phyloP scores from a whole-genome alignment of 148 eudicot species.

The Talinum fruticosum region DNA sequence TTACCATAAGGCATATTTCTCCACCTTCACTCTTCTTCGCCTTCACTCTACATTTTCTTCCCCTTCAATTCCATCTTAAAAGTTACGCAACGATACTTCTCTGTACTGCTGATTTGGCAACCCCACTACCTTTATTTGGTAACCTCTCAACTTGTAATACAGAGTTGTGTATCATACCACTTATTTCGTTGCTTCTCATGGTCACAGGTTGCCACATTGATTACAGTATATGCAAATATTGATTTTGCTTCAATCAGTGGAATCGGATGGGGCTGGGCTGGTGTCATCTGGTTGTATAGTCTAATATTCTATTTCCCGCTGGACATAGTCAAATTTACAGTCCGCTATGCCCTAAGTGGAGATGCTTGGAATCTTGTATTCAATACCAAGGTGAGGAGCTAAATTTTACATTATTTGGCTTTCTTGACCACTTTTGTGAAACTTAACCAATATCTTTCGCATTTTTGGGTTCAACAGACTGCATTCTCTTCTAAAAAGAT shows the following conservation, averaged over 20 bases:
- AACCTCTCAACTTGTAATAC: no score
- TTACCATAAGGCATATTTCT: background rate
- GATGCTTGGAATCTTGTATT: conserved; percentile 63
- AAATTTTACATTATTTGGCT: background rate
- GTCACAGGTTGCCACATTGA: conserved; percentile 65
- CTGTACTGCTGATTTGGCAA: background rate
- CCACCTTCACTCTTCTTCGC: background rate
- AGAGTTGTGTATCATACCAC: background rate
- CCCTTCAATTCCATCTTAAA: background rate
- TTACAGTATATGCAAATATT: conserved; percentile 72
- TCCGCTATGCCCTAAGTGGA: conserved; percentile 58
- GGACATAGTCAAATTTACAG: conserved; percentile 56
- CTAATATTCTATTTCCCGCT: conserved; percentile 65
- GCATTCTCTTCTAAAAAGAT: conserved; percentile 59
- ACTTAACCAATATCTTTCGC: background rate
- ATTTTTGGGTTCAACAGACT: conserved; percentile 37
- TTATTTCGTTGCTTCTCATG: conserved; percentile 3
- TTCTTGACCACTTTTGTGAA: background rate
- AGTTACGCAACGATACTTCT: background rate
- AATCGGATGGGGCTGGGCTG: conserved; percentile 84
- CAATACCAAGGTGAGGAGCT: conserved; percentile 49
- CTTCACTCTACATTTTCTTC: background rate
- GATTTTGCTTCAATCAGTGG: conserved; percentile 67
- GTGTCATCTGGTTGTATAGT: conserved; percentile 72
- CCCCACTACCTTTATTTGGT: background rate